Evolutionary conservation across 2,329 filamentous ascomycete species (phyloP).

Genomic region (Alternaria ethzedia): DNA sequence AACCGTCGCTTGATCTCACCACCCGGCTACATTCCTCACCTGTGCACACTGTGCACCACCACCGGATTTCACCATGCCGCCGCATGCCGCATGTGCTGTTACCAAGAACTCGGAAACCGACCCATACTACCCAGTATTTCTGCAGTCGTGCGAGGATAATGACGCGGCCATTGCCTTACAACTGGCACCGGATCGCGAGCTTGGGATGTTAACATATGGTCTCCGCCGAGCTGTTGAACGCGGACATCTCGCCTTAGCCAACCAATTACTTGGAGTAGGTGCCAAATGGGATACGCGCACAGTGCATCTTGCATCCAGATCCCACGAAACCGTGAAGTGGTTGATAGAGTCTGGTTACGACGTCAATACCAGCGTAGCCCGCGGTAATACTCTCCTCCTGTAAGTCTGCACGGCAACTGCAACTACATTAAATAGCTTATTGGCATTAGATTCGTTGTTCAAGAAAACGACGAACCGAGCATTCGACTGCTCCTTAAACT

Average conservation of each 20-base stretch:
- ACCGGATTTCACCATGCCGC: background rate
- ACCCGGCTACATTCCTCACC: background rate
- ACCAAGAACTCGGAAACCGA: background rate
- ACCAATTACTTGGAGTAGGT: background rate
- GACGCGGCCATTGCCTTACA: background rate
- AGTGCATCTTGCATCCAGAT: background rate
- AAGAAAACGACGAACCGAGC: background rate
- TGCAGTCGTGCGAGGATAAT: background rate
- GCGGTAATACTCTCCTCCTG: background rate
- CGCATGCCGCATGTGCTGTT: background rate
- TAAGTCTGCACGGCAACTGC: background rate
- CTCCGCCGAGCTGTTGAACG: background rate
- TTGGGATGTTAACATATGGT: background rate
- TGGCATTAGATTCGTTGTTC: background rate
- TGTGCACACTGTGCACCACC: background rate
- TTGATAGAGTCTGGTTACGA: background rate
- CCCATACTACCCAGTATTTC: background rate
- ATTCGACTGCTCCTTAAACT: background rate
- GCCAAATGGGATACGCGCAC: background rate
- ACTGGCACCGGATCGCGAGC: background rate
- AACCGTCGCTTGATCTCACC: background rate
- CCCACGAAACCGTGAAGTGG: background rate
- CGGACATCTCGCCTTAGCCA: background rate
- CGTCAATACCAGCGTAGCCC: background rate
- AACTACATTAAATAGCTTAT: background rate